phyloP scores from a whole-genome alignment of 345 rosid species.

The Aegle marmelos region DNA sequence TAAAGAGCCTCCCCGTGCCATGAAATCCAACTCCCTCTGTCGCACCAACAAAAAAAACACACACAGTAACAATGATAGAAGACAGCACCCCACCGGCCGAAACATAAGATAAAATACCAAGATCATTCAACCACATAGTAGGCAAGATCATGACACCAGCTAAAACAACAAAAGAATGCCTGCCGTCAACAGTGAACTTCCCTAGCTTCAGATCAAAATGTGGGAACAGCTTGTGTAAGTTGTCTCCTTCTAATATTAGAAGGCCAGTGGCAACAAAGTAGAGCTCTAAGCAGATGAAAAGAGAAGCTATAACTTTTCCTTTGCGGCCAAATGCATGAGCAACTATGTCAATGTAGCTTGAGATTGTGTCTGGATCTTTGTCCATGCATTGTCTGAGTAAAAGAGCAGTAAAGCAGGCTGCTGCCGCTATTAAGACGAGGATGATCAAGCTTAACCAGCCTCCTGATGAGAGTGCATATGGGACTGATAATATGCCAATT shows the following conservation, averaged over 20 bases:
- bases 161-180: constrained; percentile 31
- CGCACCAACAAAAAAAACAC: constrained; percentile 34
- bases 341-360: constrained; percentile 34
- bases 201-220: constrained; percentile 26
- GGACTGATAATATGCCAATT: constrained; percentile 43
- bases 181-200: constrained; percentile 27
- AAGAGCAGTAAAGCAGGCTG: constrained; percentile 37
- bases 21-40: constrained; percentile 31
- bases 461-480: constrained; percentile 45
- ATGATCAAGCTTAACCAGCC: constrained; percentile 51
- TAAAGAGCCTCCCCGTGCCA: constrained; percentile 27
- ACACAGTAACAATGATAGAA: constrained; percentile 29
- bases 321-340: constrained; percentile 41
- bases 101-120: constrained; percentile 38
- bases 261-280: constrained; percentile 44
- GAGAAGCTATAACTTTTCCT: constrained; percentile 33
- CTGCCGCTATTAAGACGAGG: constrained; percentile 30
- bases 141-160: constrained; percentile 34
- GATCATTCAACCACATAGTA: constrained; percentile 36
- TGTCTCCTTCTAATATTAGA: constrained; percentile 47
- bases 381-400: constrained; percentile 40
- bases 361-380: constrained; percentile 20
- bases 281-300: constrained; percentile 38
- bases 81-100: constrained; percentile 46
- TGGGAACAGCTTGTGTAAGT: constrained; percentile 39